These are phyloP conservation scores for Penicillium sp. DNA, from an alignment of 2,329 filamentous ascomycete species.

Conservation along the genomic window DNA sequence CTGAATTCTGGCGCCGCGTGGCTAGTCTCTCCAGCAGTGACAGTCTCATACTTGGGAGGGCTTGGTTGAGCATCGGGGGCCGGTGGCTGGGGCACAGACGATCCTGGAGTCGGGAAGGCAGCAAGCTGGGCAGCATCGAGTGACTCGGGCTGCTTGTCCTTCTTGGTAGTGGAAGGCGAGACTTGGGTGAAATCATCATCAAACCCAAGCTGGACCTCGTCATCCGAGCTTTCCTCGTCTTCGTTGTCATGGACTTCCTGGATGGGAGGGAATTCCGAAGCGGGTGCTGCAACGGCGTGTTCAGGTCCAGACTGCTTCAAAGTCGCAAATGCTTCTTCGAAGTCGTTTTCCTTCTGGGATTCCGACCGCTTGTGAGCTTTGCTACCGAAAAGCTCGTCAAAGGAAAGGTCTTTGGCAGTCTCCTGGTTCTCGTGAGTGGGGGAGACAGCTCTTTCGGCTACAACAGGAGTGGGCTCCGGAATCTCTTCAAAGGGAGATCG, in stretches of 20 bases:
- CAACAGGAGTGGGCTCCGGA: conserved; percentile 16
- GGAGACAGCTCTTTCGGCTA: conserved; percentile 47
- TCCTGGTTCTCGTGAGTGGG: conserved; percentile 23
- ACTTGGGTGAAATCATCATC: conserved; percentile 86
- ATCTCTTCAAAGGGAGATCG: conserved; percentile 37
- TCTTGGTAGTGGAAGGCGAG: conserved; percentile 38
- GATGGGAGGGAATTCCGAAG: conserved; percentile 86
- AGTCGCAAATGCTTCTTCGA: conserved; percentile 47
- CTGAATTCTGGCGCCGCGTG: conserved; percentile 39
- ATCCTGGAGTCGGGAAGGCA: conserved; percentile 41
- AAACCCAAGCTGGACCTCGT: conserved; percentile 66
- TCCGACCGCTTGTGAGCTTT: conserved; percentile 44
- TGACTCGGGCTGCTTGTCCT: conserved; percentile 28
- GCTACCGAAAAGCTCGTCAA: conserved; percentile 47
- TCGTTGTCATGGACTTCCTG: conserved; percentile 80
- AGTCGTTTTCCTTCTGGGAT: conserved; percentile 48
- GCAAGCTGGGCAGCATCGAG: conserved; percentile 39
- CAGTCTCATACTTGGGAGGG: conserved; percentile 46
- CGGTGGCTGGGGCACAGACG: conserved; percentile 42
- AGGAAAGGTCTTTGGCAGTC: conserved; percentile 37
- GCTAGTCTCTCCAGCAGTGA: conserved; percentile 21
- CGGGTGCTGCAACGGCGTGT: conserved; percentile 22
- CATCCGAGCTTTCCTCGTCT: conserved; percentile 75
- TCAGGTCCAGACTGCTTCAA: conserved; percentile 50
- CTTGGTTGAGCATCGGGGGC: conserved; percentile 58